Percentiles rank a stretch among this genome's conserved stretches.
phyloP scores from a whole-genome alignment of 805 yeast genomes.

The Candida nemodendra region DNA sequence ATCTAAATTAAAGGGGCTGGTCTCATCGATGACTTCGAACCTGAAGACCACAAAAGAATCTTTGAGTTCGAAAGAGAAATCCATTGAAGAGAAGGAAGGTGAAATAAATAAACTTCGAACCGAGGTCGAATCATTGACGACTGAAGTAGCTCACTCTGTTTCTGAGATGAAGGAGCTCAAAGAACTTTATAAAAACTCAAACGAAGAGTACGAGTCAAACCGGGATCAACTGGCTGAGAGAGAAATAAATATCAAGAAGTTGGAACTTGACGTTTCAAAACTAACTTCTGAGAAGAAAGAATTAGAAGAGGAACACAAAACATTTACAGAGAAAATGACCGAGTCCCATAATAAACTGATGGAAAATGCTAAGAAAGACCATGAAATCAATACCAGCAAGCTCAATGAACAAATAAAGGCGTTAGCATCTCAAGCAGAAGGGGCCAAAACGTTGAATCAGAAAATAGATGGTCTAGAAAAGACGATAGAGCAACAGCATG shows the following conservation, averaged over 20 bases:
- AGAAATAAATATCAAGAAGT: background rate
- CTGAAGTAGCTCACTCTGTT: slow-evolving; percentile 30
- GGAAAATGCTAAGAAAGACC: slow-evolving; percentile 42
- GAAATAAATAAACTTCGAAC: slow-evolving; percentile 9
- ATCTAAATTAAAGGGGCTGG: background rate
- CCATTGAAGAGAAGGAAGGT: slow-evolving; percentile 12
- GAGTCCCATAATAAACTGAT: slow-evolving; percentile 22
- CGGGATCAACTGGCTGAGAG: background rate
- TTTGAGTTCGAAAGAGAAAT: slow-evolving; percentile 1
- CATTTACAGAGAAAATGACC: slow-evolving; percentile 1
- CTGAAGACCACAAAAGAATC: slow-evolving; percentile 5
- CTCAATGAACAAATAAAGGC: slow-evolving; percentile 10
- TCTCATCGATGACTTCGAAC: slow-evolving; percentile 6
- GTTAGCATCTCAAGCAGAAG: background rate
- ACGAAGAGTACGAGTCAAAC: background rate
- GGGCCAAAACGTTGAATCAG: background rate
- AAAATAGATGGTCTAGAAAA: background rate
- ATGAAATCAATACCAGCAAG: slow-evolving; percentile 11
- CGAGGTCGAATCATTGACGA: background rate
- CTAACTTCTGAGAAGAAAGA: background rate
- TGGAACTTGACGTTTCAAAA: background rate
- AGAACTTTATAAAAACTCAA: background rate
- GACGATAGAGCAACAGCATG: background rate
- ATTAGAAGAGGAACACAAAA: slow-evolving; percentile 3
- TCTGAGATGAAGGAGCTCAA: slow-evolving; percentile 1